A percentile compares a stretch with the other conserved stretches of the same genome.
Conservation (phyloP, 148 eudicot species). For the Linanthus parryae region DNA sequence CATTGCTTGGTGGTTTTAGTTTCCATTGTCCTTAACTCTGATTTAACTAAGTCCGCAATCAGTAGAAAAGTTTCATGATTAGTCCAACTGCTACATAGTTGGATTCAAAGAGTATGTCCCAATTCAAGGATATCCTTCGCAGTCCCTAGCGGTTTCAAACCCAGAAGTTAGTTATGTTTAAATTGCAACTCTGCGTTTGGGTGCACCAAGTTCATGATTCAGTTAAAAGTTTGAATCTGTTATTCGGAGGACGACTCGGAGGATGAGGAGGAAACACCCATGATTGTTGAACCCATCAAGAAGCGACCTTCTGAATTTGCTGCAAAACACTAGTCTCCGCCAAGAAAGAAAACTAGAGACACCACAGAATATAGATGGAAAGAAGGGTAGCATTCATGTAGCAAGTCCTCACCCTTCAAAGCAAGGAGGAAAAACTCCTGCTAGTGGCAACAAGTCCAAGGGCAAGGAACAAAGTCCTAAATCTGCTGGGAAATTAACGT, state of each 20-base stretch:
- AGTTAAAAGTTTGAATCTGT: no score
- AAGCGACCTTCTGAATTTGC: constrained; percentile 33
- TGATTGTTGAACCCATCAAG: constrained; percentile 27
- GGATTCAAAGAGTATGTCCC: not conserved
- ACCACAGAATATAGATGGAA: constrained; percentile 35
- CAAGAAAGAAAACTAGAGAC: constrained; percentile 41
- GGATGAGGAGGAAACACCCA: no score
- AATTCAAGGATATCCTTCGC: no score
- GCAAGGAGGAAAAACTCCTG: constrained; percentile 37
- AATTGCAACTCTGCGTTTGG: no score
- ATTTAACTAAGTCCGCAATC: not conserved
- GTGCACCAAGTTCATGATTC: no score
- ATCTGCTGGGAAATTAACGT: constrained; percentile 23
- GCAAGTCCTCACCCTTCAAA: no score
- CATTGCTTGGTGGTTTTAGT: no score
- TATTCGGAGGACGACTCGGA: no score
- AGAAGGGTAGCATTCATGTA: constrained; percentile 19
- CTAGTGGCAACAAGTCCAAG: constrained; percentile 21
- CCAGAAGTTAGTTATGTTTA: no score
- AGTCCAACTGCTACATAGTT: not conserved
- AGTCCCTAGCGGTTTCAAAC: no score
- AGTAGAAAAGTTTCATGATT: not conserved
- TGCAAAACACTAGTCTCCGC: constrained; percentile 32
- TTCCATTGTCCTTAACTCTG: no score
- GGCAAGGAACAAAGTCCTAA: constrained; percentile 31